A percentile compares a stretch with the other conserved stretches of the same genome.
Evolutionary conservation across 768 basidiomycete genomes (phyloP).

Genomic region (Suillus hirtellus): DNA sequence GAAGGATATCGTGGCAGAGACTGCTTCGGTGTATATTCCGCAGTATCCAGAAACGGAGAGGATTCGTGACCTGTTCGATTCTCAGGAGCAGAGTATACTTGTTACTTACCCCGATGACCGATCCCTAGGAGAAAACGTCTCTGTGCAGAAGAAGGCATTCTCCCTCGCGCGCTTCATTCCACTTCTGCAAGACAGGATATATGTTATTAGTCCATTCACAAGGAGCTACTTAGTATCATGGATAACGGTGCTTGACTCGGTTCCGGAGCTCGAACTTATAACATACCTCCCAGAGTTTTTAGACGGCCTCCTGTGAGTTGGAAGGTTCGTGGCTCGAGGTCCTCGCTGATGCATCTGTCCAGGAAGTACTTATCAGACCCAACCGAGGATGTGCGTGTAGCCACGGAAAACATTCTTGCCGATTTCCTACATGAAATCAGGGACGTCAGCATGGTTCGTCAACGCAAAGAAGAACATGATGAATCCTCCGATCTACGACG

Average conservation of each 20-base stretch:
- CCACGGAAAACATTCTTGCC: slow-evolving; percentile 85
- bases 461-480: slow-evolving; percentile 57
- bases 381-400: slow-evolving; percentile 87
- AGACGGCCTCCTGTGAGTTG: slow-evolving; percentile 83
- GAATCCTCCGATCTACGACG: slow-evolving; percentile 42
- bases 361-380: slow-evolving; percentile 97
- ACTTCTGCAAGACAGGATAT: slow-evolving; percentile 87
- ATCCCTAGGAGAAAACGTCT: slow-evolving; percentile 35
- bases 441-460: slow-evolving; percentile 76
- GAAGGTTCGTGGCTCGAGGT: slow-evolving; percentile 8
- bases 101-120: slow-evolving; percentile 61
- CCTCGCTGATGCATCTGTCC: slow-evolving; percentile 14
- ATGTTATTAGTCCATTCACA: slow-evolving; percentile 94
- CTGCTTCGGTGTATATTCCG: slow-evolving; percentile 92
- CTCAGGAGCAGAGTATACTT: slow-evolving; percentile 54
- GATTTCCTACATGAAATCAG: slow-evolving; percentile 91
- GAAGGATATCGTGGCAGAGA: slow-evolving; percentile 97
- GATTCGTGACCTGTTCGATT: slow-evolving; percentile 46
- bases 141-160: slow-evolving; percentile 72
- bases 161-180: slow-evolving; percentile 95
- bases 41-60: slow-evolving; percentile 81
- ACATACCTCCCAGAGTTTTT: slow-evolving; percentile 94
- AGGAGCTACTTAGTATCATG: slow-evolving; percentile 95
- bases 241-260: slow-evolving; percentile 94
- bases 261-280: slow-evolving; percentile 94